Evolutionary conservation across 2,329 filamentous ascomycete genomes (phyloP).

Genomic region (Hansfordia pulvinata): DNA sequence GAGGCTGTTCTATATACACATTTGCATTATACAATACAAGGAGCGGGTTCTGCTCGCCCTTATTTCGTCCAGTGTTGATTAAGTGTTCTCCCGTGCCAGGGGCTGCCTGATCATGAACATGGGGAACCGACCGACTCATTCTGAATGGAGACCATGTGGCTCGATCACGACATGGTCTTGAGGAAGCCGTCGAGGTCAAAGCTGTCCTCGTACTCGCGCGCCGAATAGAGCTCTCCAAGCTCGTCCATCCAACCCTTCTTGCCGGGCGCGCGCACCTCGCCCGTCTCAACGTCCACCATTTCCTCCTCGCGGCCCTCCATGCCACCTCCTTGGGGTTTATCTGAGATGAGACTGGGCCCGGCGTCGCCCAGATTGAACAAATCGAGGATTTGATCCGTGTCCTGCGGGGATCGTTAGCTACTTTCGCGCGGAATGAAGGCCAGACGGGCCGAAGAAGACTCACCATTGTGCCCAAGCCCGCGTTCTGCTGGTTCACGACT

Average conservation of each 20-base stretch:
- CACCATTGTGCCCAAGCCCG: slow-evolving; percentile 50
- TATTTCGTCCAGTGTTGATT: no score
- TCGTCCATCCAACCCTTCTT: slow-evolving; percentile 96
- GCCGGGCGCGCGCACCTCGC: slow-evolving; percentile 83
- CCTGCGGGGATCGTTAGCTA: slow-evolving; percentile 56
- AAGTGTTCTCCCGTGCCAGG: no score
- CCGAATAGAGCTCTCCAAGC: slow-evolving; percentile 91
- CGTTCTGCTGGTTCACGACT: slow-evolving; percentile 98
- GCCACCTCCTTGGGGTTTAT: slow-evolving; percentile 42
- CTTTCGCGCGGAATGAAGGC: slow-evolving; percentile 1
- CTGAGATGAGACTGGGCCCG: slow-evolving; percentile 50
- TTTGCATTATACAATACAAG: no score
- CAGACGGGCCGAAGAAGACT: neutral
- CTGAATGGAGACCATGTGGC: no score
- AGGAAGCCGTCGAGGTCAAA: slow-evolving; percentile 93
- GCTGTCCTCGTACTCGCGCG: slow-evolving; percentile 94
- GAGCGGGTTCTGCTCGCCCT: no score
- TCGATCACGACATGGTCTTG: slow-evolving; percentile 91
- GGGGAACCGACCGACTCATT: no score
- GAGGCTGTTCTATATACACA: no score
- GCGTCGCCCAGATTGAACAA: slow-evolving; percentile 84
- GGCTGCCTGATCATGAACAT: no score
- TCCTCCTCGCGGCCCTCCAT: slow-evolving; percentile 60
- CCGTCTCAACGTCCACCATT: slow-evolving; percentile 85
- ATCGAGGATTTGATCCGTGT: slow-evolving; percentile 95